A percentile compares a stretch with the other conserved stretches of the same genome.
phyloP scores from a whole-genome alignment of 805 yeast species.

The Candida krabiensis region DNA sequence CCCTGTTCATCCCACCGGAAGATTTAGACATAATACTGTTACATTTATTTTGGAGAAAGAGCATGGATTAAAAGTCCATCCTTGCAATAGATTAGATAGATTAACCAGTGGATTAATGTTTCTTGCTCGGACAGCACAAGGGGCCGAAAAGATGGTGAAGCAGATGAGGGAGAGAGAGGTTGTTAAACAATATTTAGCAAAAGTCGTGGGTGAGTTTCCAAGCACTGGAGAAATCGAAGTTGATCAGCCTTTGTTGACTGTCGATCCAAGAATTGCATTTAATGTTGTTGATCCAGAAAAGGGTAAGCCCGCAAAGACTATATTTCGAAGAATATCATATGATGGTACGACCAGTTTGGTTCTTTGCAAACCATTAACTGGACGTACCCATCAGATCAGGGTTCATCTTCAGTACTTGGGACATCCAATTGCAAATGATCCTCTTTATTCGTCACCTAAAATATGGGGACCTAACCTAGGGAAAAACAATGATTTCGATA shows the following conservation, averaged over 20 bases:
- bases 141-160: slow-evolving; percentile 73
- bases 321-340: slow-evolving; percentile 64
- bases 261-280: slow-evolving; percentile 72
- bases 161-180: slow-evolving; percentile 75
- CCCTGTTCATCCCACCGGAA: slow-evolving; percentile 95
- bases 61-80: slow-evolving; percentile 62
- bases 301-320: slow-evolving; percentile 76
- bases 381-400: slow-evolving; percentile 93
- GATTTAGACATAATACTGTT: slow-evolving; percentile 71
- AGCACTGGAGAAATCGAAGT: slow-evolving; percentile 45
- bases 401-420: slow-evolving; percentile 92
- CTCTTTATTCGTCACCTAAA: slow-evolving; percentile 72
- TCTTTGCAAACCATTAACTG: slow-evolving; percentile 82
- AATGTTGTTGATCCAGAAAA: slow-evolving; percentile 51
- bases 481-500: slow-evolving; percentile 49
- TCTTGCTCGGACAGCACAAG: slow-evolving; percentile 75
- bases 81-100: slow-evolving; percentile 87
- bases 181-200: slow-evolving; percentile 79
- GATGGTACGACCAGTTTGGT: slow-evolving; percentile 71
- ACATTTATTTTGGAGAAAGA: slow-evolving; percentile 78
- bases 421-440: slow-evolving; percentile 89
- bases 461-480: slow-evolving; percentile 86
- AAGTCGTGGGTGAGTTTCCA: slow-evolving; percentile 88
- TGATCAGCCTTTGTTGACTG: slow-evolving; percentile 66
- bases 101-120: slow-evolving; percentile 94